These are phyloP conservation scores for Colletotrichum lupini DNA, from an alignment of 2,329 filamentous ascomycete species.

Conservation along the genomic window DNA sequence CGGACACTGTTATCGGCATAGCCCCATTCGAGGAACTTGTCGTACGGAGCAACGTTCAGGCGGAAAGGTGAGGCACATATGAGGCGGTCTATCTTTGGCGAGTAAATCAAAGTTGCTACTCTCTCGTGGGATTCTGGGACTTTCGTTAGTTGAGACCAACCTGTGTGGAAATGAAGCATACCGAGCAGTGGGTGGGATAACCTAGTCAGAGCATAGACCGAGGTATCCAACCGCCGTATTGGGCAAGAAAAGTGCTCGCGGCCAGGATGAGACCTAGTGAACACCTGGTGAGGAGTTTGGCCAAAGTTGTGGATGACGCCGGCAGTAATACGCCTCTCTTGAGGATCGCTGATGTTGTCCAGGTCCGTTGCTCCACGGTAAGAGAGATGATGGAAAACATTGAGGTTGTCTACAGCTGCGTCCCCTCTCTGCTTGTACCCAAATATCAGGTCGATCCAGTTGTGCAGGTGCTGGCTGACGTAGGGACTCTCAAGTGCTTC, in stretches of 20 bases:
- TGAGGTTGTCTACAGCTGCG: slow-evolving; percentile 88
- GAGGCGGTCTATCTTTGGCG: slow-evolving; percentile 82
- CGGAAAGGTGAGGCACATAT: slow-evolving; percentile 87
- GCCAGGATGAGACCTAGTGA: slow-evolving; percentile 81
- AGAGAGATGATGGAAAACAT: slow-evolving; percentile 95
- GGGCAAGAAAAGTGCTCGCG: slow-evolving; percentile 76
- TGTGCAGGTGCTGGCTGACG: slow-evolving; percentile 88
- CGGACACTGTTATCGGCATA: slow-evolving; percentile 93
- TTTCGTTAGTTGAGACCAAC: slow-evolving; percentile 17
- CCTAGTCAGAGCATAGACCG: slow-evolving; percentile 79
- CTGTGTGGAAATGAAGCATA: slow-evolving; percentile 44
- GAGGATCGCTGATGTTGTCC: slow-evolving; percentile 88
- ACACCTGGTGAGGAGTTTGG: slow-evolving; percentile 96
- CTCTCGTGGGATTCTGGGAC: slow-evolving; percentile 75
- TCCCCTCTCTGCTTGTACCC: slow-evolving; percentile 95
- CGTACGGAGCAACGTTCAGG: slow-evolving; percentile 89
- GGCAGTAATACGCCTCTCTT: slow-evolving; percentile 88
- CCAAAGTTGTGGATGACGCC: slow-evolving; percentile 99
- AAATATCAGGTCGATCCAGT: slow-evolving; percentile 97
- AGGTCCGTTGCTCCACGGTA: slow-evolving; percentile 95
- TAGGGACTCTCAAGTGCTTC: slow-evolving; percentile 94
- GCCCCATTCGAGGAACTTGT: slow-evolving; percentile 96
- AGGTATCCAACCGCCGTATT: slow-evolving; percentile 78
- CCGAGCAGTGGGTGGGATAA: slow-evolving; percentile 82
- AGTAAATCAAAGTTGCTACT: slow-evolving; percentile 82